Percentiles rank a stretch among this genome's conserved stretches.
Conservation (phyloP, 2,329 filamentous ascomycete species). For the Camillea tinctor region DNA sequence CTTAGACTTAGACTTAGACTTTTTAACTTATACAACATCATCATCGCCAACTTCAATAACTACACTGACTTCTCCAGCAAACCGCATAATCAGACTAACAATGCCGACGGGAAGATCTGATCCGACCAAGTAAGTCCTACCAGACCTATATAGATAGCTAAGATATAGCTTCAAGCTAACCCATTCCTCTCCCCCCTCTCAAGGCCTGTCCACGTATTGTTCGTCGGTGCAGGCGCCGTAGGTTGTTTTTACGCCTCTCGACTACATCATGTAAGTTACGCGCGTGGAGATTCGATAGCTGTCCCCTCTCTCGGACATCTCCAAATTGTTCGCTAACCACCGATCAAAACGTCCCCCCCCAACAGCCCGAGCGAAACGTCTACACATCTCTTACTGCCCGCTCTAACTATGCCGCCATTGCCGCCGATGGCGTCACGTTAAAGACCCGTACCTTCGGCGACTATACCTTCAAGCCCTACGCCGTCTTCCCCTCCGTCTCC, state of each 20-base stretch:
- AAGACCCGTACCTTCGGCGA: conserved; percentile 66
- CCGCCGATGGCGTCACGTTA: conserved; percentile 59
- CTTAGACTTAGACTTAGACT: too few species aligned
- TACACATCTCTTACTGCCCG: conserved; percentile 69
- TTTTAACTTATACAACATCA: too few species aligned
- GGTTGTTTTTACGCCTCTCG: conserved; percentile 72
- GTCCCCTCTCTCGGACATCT: neutral
- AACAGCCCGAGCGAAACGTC: conserved; percentile 48
- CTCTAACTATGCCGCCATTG: conserved; percentile 68
- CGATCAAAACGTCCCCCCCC: too few species aligned
- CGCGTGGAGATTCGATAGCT: neutral
- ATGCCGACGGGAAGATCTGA: conserved; percentile 9
- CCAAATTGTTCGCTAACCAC: neutral
- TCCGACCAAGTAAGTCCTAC: conserved; percentile 2
- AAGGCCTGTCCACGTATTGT: conserved; percentile 57
- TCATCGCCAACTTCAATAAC: neutral
- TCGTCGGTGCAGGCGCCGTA: conserved; percentile 69
- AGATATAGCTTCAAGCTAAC: conserved; percentile 5
- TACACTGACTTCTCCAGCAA: conserved; percentile 1
- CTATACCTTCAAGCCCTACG: conserved; percentile 61
- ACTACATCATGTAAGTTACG: conserved; percentile 54
- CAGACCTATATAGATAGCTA: neutral
- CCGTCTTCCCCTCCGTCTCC: conserved; percentile 60
- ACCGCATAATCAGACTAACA: neutral
- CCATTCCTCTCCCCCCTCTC: neutral